Evolutionary conservation across 2,329 filamentous ascomycete species (phyloP), one percentile per base, ranked within the genome.

Genomic region (Colletotrichum lupini): DNA sequence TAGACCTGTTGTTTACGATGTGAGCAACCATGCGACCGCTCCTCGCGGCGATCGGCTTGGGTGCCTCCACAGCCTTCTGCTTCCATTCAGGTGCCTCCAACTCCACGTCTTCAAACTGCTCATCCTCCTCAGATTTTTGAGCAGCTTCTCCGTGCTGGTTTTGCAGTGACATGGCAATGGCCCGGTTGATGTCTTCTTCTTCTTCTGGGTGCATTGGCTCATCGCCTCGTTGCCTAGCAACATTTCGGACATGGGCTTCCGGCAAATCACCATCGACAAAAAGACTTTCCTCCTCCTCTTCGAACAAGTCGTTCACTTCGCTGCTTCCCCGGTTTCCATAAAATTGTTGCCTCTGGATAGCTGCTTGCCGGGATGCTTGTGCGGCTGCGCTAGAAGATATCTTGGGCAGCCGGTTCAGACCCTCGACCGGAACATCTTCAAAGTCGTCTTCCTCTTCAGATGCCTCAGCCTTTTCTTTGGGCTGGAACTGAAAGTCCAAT

Each of bases 381-480:
- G 28, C 32, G 7, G 57, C 64, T 3, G 64, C 37, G 11, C 32
- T 53, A 9, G 77, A 71, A 60, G 77, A 72, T 7, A 67, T 49
- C 60, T 92, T 96, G 0, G 95, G 95, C 19, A 98, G 83, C 63
- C 95, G 88, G 77, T 98, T 98, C 14, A 98, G 79, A 0, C 95
- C 95, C 80, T 97, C 94, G 60, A 98, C 95, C 0, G 95, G 95
- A 4, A 98, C 93, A 81, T 98, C 95, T 80, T 98, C 95, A 77
- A 98, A 98, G 11, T 94, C 94, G 0, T 94, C 92, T 5, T 93
- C 93, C 63, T 49, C 42, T 49, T 91, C 90, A 9, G 66, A 73
- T 9, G 89, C 89, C 2, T 89, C 88, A 1, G 92, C 90, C 4
- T 91, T 86, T 2, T 89, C 85, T 73, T 89, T 87, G 1, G 87